These are phyloP conservation scores for Handroanthus guayacan DNA, from an alignment of 257 asterid species.

Conservation along the genomic window DNA sequence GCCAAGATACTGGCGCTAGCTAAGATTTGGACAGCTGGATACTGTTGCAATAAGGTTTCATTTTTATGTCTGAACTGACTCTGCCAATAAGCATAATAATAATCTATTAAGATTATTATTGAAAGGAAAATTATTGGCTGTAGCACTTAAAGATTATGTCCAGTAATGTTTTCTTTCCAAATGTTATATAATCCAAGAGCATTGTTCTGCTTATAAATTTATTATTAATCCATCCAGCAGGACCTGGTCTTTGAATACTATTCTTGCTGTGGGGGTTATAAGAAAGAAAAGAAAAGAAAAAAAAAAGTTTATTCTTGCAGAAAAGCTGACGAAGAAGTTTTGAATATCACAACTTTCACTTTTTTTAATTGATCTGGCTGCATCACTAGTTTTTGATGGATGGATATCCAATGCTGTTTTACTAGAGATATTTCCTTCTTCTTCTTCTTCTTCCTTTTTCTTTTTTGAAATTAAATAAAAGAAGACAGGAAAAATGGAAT, in stretches of 20 bases:
- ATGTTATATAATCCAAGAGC: not conserved
- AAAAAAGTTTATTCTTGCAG: not conserved
- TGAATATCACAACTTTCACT: not conserved
- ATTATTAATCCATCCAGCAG: not conserved
- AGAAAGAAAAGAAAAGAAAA: not conserved
- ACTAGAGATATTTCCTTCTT: not conserved
- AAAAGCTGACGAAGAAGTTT: not conserved
- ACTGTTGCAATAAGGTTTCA: not conserved
- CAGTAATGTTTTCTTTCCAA: not conserved
- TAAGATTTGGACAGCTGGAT: not conserved
- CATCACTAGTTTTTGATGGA: not conserved
- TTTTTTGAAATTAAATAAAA: too few relatives aligned
- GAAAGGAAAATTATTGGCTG: not conserved
- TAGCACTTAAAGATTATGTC: not conserved
- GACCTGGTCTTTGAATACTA: not conserved
- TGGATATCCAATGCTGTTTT: not conserved
- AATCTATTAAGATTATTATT: not conserved
- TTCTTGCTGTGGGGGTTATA: not conserved
- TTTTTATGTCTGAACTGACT: not conserved
- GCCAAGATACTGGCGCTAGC: not conserved
- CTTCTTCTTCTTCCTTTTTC: too few relatives aligned
- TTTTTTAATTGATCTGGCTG: not conserved
- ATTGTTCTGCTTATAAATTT: not conserved
- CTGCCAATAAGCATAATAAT: not conserved
- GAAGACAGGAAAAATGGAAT: not conserved